phyloP scores from a whole-genome alignment of 257 asterid species.

The Primulina huaijiensis region DNA sequence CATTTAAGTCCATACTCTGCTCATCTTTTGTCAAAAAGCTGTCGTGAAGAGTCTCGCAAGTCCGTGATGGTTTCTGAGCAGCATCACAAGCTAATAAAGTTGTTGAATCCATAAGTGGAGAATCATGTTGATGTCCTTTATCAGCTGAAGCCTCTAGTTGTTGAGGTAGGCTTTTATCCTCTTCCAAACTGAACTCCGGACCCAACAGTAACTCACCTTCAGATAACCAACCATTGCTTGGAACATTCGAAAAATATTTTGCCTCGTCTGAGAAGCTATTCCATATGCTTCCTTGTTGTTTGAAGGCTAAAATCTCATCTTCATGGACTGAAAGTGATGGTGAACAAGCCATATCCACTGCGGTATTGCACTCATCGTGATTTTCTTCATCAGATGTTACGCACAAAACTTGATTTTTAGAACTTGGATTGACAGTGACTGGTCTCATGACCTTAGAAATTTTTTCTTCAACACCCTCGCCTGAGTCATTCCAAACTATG shows the following conservation, averaged over 20 bases:
- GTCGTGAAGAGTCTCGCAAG: conserved; percentile 10
- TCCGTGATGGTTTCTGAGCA: conserved; percentile 3
- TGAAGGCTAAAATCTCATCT: conserved; percentile 25
- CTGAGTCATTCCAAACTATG: conserved; percentile 21
- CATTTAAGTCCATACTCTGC: conserved; percentile 23
- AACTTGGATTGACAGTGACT: conserved; percentile 14
- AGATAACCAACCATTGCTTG: conserved; percentile 20
- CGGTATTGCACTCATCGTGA: conserved; percentile 7
- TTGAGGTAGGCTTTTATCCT: conserved; percentile 17
- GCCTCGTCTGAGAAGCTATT: conserved; percentile 23
- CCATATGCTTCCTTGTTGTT: conserved; percentile 21
- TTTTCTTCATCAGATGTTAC: conserved; percentile 23
- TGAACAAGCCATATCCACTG: conserved; percentile 15
- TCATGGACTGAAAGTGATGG: conserved; percentile 28
- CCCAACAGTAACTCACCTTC: conserved; percentile 15
- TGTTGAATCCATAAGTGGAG: conserved; percentile 19
- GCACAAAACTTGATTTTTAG: conserved; percentile 19
- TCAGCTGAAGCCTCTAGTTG: conserved; percentile 9
- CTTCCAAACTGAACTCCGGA: conserved; percentile 24
- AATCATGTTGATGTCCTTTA: conserved; percentile 17
- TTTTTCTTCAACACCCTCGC: conserved; percentile 22
- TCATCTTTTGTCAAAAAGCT: conserved; percentile 19
- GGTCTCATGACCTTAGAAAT: conserved; percentile 17
- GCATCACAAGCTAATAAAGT: conserved; percentile 23
- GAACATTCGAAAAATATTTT: conserved; percentile 21